phyloP scores from a whole-genome alignment of 2,329 filamentous ascomycete genomes.

The Fusarium bulbicola region DNA sequence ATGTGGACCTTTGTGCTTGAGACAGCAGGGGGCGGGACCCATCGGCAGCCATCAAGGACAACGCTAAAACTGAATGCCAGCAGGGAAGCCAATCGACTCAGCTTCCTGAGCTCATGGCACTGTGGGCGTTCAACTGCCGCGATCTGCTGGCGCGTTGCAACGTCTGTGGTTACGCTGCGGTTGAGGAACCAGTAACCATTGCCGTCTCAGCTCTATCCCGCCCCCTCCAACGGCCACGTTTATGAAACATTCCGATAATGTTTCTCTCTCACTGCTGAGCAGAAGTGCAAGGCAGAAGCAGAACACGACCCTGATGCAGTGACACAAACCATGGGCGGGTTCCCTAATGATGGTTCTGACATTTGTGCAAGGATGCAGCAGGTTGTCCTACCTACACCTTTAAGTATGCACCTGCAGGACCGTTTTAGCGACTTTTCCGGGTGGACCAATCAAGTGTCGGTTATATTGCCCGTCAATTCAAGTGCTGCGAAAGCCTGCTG shows the following conservation, averaged over 20 bases:
- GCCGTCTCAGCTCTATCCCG: constrained; percentile 16
- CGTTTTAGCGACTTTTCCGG: constrained; percentile 39
- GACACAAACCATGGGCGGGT: constrained; percentile 21
- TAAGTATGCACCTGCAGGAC: constrained; percentile 41
- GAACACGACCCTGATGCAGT: constrained; percentile 18
- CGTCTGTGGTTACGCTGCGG: constrained; percentile 37
- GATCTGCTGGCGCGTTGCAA: constrained; percentile 38
- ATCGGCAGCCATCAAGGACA: constrained; percentile 40
- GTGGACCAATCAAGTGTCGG: constrained; percentile 30
- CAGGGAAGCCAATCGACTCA: constrained; percentile 33
- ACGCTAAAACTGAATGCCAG: constrained; percentile 38
- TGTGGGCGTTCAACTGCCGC: constrained; percentile 43
- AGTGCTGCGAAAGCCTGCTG: constrained; percentile 33
- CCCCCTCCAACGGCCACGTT: constrained; percentile 3
- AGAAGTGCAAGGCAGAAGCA: not conserved
- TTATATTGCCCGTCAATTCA: constrained; percentile 7
- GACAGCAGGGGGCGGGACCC: constrained; percentile 41
- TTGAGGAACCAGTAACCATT: constrained; percentile 30
- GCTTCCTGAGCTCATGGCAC: constrained; percentile 34
- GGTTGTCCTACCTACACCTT: constrained; percentile 34
- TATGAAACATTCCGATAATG: constrained; percentile 23
- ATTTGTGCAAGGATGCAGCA: constrained; percentile 34
- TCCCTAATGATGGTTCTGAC: constrained; percentile 28
- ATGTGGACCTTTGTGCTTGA: constrained; percentile 33
- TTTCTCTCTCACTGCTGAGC: constrained; percentile 1